phyloP scores from a whole-genome alignment of 2,329 filamentous ascomycete species.

The Phialophora expanda region DNA sequence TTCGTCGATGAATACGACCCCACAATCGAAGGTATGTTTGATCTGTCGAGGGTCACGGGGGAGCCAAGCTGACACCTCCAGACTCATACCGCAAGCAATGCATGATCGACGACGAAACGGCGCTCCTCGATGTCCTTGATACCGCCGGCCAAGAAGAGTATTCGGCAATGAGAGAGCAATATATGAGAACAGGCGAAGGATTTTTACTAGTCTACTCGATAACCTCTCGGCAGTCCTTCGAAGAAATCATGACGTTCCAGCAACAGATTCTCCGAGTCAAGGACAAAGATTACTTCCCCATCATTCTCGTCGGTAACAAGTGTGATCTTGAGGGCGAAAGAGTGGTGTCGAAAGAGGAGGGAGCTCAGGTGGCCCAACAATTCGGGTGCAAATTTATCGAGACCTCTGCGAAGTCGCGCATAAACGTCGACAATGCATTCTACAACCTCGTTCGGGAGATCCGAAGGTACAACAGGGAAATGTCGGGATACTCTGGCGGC shows the following conservation, averaged over 20 bases:
- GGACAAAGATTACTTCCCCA: conserved; percentile 99
- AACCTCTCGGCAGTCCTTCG: conserved; percentile 94
- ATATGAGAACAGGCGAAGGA: conserved; percentile 98
- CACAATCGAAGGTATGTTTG: conserved; percentile 81
- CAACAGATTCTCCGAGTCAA: conserved; percentile 98
- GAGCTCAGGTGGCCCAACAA: conserved; percentile 79
- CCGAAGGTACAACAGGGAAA: conserved; percentile 96
- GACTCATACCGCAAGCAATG: conserved; percentile 99
- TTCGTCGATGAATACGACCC: conserved; percentile 99
- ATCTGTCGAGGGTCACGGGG: not conserved
- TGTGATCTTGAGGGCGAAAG: conserved; percentile 95
- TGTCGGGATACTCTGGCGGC: conserved; percentile 73
- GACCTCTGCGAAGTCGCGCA: conserved; percentile 96
- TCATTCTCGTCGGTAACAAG: conserved; percentile 99
- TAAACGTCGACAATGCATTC: conserved; percentile 98
- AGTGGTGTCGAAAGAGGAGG: conserved; percentile 91
- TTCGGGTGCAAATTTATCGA: conserved; percentile 99
- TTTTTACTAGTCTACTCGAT: conserved; percentile 99
- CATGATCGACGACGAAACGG: conserved; percentile 97
- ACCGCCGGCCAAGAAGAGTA: conserved; percentile 99
- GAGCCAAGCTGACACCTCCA: conserved; percentile 49
- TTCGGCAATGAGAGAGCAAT: conserved; percentile 98
- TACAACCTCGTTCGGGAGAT: conserved; percentile 99
- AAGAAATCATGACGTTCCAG: conserved; percentile 98
- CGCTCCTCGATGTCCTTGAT: conserved; percentile 95